Evolutionary conservation across 1,284 basidiomycete species (phyloP).

Genomic region (Stereum hirsutum): DNA sequence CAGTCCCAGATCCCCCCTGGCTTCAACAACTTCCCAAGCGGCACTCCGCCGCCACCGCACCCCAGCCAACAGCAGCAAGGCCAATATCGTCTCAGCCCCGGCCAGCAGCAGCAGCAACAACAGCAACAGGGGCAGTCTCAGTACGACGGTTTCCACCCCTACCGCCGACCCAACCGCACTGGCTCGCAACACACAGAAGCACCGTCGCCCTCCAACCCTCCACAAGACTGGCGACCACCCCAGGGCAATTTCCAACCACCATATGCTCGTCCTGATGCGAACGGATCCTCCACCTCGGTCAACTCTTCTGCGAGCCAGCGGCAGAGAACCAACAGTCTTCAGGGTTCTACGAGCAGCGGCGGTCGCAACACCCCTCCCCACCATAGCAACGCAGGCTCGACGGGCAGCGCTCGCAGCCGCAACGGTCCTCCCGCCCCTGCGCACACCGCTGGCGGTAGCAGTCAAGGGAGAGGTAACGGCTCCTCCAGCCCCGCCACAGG

Average conservation of each 20-base stretch:
- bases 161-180: conserved; percentile 61
- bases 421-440: conserved; percentile 12
- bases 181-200: conserved; percentile 25
- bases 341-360: conserved; percentile 15
- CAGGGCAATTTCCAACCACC: conserved; percentile 45
- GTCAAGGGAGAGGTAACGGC: conserved; percentile 5
- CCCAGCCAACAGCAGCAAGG: conserved; percentile 32
- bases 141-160: conserved; percentile 68
- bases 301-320: conserved; percentile 52
- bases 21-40: conserved; percentile 59
- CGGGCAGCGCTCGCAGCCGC: conserved; percentile 17
- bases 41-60: conserved; percentile 61
- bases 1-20: conserved; percentile 40
- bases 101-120: too few relatives aligned
- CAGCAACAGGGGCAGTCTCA: conserved; percentile 24
- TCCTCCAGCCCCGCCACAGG: conserved; percentile 5
- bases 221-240: conserved; percentile 37
- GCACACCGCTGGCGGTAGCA: conserved; percentile 8
- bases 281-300: conserved; percentile 65
- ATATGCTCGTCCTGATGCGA: conserved; percentile 67
- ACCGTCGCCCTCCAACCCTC: conserved; percentile 22
- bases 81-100: conserved; percentile 24
- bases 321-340: conserved; percentile 51
- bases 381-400: conserved; percentile 16
- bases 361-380: conserved; percentile 20